Evolutionary conservation across 129 eudicot species (phyloP).

Genomic region (Flaveria linearis): DNA sequence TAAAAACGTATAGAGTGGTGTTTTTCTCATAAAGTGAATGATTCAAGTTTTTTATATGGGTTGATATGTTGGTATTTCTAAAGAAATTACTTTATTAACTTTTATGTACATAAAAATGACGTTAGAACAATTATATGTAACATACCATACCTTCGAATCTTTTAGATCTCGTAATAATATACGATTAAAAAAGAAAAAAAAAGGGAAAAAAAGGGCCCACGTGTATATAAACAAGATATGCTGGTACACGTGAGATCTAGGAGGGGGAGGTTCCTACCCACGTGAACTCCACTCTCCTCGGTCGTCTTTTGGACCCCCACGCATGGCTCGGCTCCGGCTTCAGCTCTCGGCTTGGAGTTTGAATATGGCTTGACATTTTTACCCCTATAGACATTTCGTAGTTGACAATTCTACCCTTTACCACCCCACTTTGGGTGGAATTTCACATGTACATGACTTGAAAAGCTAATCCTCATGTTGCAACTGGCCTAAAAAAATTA

Average conservation of each 20-base stretch:
- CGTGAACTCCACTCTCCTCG: constrained; percentile 56
- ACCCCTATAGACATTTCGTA: constrained; percentile 25
- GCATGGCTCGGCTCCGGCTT: neutral
- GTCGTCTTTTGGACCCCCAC: constrained; percentile 30
- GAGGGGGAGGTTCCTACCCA: constrained; percentile 49
- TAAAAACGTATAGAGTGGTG: too few species aligned
- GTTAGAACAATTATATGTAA: neutral
- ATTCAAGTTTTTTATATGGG: too few species aligned
- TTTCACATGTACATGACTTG: constrained; percentile 38
- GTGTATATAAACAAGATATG: constrained; percentile 58
- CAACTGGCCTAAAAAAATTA: neutral
- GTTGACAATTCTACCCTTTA: constrained; percentile 27
- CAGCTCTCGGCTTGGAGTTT: neutral
- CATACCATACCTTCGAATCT: neutral
- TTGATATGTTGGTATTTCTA: too few species aligned
- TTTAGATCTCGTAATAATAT: neutral
- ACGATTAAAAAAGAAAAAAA: neutral
- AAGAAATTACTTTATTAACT: too few species aligned
- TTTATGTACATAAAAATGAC: too few species aligned
- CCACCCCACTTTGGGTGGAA: constrained; percentile 21
- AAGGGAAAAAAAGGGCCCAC: constrained; percentile 37
- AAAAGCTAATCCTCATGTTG: constrained; percentile 31
- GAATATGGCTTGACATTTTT: constrained; percentile 6
- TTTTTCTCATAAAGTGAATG: too few species aligned
- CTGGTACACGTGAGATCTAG: constrained; percentile 61